Base-by-base conservation (phyloP, 2,329 filamentous ascomycete genomes). In the Aspergillus unguis region DNA sequence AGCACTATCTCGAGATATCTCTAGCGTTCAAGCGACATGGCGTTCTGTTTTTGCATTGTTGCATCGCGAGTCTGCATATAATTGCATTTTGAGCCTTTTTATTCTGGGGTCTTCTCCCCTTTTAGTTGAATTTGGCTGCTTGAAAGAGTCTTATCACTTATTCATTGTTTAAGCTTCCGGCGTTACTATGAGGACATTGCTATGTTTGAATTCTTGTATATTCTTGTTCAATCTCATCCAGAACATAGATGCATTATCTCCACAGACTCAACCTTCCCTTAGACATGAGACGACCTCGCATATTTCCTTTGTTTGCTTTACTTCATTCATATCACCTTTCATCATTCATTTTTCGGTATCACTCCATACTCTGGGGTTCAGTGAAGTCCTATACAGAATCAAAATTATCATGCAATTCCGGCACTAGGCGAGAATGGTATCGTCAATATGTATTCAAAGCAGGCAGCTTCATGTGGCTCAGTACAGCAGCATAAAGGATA, bases 1-100 rank as follows among this genome's bases (percentile, higher is more conserved):
- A 33, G 44, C 27, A 50, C 48, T 52, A 47, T 54, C 51, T 61
- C 48, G 48, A 56, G 60, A 68, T 66, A 67, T 65, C 66, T 64
- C 56, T 60, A 60, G 61, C 57, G 58, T 58, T 58, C 54, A 28
- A 60, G 53, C 53, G 52, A 41, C 37, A 52, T 52, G 54, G 59
- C 55, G 58, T 58, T 59, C 48, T 36, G 32, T 33, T 43, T 35
- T 36, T 28, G 43, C 49, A 46, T 46, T 50, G 32, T 31, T 47
- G 6, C 10, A 32, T 37, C 17, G 27, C 36, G 38, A 6, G 17
- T 5, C 26, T 33, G 26, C 42, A 45, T 45, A 44, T 31, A 42
- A 40, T 26, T 7, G 45, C 26, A 25, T 42, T 42, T 42, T 31
- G 11, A 25, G 44, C 38, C 41, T 33, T 45, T 43, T 26, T 28